Conservation (phyloP, 176 grass and related monocot genomes). For the Aegilops tauschii region DNA sequence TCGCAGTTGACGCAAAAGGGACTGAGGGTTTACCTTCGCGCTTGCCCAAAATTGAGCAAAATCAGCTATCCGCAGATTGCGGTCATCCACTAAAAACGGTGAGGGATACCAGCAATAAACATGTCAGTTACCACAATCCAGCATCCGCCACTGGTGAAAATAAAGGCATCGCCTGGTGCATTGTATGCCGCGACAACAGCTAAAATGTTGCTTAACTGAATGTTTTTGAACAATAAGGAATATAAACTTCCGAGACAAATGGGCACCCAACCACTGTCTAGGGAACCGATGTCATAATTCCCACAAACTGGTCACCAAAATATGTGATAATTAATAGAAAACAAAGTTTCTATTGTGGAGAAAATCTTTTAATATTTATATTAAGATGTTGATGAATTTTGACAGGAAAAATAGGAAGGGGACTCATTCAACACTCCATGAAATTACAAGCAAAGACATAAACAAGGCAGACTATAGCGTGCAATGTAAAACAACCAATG, state of each 20-base stretch:
- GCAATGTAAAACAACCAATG: neutral
- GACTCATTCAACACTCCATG: neutral
- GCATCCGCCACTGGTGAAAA: constrained; percentile 77
- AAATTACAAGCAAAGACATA: constrained; percentile 20
- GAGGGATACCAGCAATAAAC: constrained; percentile 92
- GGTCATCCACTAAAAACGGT: constrained; percentile 98
- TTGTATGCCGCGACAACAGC: constrained; percentile 49
- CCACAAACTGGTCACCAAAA: constrained; percentile 16
- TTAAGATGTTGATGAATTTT: neutral
- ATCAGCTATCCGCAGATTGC: constrained; percentile 99
- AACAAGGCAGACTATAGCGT: constrained; percentile 5
- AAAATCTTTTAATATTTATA: neutral
- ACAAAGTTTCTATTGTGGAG: neutral
- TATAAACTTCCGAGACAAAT: constrained; percentile 13
- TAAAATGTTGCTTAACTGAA: constrained; percentile 53
- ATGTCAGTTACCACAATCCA: constrained; percentile 92
- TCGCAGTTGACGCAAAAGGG: constrained; percentile 55
- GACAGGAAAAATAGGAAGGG: neutral
- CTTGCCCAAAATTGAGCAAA: constrained; percentile 99
- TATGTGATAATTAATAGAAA: constrained; percentile 15
- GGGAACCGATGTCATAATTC: constrained; percentile 5
- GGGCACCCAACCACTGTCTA: constrained; percentile 15
- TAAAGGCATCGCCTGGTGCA: constrained; percentile 51
- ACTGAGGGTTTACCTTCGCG: constrained; percentile 91
- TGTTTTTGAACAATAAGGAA: constrained; percentile 33